A percentile compares a stretch with the other conserved stretches of the same genome.
phyloP scores from a whole-genome alignment of 106 monocot species.

The Platanthera guangdongensis region DNA sequence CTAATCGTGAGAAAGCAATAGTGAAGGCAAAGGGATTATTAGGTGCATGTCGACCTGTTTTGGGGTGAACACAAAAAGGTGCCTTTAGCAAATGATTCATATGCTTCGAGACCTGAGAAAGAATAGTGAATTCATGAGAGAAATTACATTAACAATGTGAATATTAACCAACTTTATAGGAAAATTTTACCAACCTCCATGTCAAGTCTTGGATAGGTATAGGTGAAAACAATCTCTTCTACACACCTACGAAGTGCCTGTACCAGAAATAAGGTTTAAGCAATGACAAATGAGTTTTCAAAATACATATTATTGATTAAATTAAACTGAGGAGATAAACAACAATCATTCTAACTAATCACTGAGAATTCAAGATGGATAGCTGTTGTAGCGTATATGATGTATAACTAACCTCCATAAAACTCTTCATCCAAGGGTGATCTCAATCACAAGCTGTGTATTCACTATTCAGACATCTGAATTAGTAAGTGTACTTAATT shows the following conservation, averaged over 20 bases:
- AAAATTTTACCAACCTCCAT: slow-evolving; percentile 53
- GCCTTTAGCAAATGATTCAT: slow-evolving; percentile 97
- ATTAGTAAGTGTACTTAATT: background rate
- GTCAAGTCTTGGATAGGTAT: slow-evolving; percentile 90
- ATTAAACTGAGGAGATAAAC: background rate
- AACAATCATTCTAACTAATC: background rate
- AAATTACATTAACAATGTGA: background rate
- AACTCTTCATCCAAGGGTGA: background rate
- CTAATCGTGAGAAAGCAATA: background rate
- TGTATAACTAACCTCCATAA: background rate
- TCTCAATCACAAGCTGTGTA: background rate
- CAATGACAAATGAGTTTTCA: background rate
- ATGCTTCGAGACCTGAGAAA: slow-evolving; percentile 71
- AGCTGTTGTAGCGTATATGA: background rate
- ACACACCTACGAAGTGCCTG: slow-evolving; percentile 68
- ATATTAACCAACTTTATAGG: background rate
- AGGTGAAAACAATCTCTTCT: slow-evolving; percentile 95
- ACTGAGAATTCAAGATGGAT: background rate
- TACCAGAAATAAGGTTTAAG: slow-evolving; percentile 14
- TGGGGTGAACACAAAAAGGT: slow-evolving; percentile 91
- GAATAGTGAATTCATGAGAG: background rate
- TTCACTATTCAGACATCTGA: background rate
- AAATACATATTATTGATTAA: background rate
- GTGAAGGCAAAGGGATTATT: background rate
- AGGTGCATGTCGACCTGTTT: slow-evolving; percentile 54